phyloP scores from a whole-genome alignment of 495 filamentous ascomycete species.

The Hyaloscypha variabilis region DNA sequence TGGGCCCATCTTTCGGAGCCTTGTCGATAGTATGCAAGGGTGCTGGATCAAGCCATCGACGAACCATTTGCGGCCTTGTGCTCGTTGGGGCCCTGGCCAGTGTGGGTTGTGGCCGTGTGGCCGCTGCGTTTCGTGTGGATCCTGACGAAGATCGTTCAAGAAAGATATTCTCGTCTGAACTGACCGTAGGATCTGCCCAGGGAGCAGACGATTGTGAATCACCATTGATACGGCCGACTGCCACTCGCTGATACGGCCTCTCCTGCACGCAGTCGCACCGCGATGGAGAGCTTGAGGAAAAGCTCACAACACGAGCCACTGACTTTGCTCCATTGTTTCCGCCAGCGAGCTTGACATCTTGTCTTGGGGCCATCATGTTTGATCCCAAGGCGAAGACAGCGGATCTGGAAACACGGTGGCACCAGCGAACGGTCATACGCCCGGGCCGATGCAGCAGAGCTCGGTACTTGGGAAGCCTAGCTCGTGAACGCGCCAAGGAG shows the following conservation, averaged over 20 bases:
- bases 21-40: conserved; percentile 33
- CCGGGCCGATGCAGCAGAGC: conserved; percentile 33
- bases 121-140: conserved; percentile 24
- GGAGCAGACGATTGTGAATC: conserved; percentile 30
- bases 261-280: conserved; percentile 13
- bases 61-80: conserved; percentile 24
- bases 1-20: conserved; percentile 29
- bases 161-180: conserved; percentile 30
- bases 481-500: conserved; percentile 17
- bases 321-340: background rate
- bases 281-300: background rate
- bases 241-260: background rate
- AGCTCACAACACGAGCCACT: background rate
- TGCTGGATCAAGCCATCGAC: conserved; percentile 26
- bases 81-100: conserved; percentile 13
- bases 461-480: conserved; percentile 30
- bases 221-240: conserved; percentile 15
- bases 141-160: conserved; percentile 23
- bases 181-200: conserved; percentile 27
- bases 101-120: conserved; percentile 21
- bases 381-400: conserved; percentile 28
- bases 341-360: conserved; percentile 8
- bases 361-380: conserved; percentile 27
- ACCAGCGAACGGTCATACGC: conserved; percentile 26
- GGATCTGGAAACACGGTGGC: conserved; percentile 27